Conservation (phyloP, 2,329 filamentous ascomycete genomes). For the Colletotrichum magnum region DNA sequence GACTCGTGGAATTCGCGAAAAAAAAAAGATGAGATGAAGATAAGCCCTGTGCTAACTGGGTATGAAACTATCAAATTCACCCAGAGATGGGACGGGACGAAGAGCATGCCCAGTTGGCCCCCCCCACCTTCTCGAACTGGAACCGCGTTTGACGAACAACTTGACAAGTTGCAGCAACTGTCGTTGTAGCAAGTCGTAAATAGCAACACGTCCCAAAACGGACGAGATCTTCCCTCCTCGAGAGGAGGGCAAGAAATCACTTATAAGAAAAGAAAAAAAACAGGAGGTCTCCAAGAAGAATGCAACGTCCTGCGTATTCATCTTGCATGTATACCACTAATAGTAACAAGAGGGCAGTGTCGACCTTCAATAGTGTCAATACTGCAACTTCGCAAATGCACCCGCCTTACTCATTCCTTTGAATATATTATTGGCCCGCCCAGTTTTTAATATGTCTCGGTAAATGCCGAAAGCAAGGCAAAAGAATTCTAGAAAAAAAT, state of each 20-base stretch:
- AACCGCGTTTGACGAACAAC: neutral
- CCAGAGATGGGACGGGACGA: slow-evolving; percentile 1
- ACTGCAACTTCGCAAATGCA: slow-evolving; percentile 9
- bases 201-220: slow-evolving; percentile 25
- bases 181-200: neutral
- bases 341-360: too few relatives aligned
- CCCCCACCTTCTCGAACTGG: too few relatives aligned
- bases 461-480: slow-evolving; percentile 24
- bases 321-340: neutral
- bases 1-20: slow-evolving; percentile 16
- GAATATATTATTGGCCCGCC: neutral
- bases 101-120: neutral
- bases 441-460: slow-evolving; percentile 15
- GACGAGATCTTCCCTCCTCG: neutral
- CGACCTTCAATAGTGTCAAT: too few relatives aligned
- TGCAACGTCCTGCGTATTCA: slow-evolving; percentile 18
- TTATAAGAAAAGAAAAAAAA: neutral
- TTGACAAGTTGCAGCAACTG: slow-evolving; percentile 1
- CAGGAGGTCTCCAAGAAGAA: neutral
- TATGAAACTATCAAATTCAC: neutral
- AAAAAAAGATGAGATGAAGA: slow-evolving; percentile 16
- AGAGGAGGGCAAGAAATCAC: too few relatives aligned
- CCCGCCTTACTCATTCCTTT: slow-evolving; percentile 33
- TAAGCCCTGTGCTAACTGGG: neutral
- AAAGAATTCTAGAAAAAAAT: neutral